Evolutionary conservation across 2,329 filamentous ascomycete genomes (phyloP).

Genomic region (Exophiala viscosa): DNA sequence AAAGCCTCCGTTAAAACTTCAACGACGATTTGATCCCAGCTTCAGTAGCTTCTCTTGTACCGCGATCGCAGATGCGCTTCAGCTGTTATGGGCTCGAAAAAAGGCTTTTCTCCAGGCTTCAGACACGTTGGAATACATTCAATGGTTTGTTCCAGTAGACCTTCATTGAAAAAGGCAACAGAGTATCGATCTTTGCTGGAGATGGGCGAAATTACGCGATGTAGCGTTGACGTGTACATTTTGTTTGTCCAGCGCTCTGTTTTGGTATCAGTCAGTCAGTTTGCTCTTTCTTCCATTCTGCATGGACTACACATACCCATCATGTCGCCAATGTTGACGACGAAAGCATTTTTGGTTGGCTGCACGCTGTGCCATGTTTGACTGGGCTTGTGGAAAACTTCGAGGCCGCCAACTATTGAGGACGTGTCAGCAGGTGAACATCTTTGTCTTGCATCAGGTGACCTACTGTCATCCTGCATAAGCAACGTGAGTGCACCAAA

Average conservation of each 20-base stretch:
- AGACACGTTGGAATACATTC: constrained; percentile 37
- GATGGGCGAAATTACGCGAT: constrained; percentile 44
- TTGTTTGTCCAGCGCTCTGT: constrained; percentile 52
- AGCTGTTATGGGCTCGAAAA: constrained; percentile 33
- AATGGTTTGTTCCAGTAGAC: constrained; percentile 37
- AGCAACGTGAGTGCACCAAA: constrained; percentile 56
- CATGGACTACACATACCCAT: constrained; percentile 35
- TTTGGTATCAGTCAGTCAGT: constrained; percentile 47
- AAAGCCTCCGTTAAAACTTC: no score
- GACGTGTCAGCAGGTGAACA: constrained; percentile 46
- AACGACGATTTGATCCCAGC: no score
- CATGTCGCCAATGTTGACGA: constrained; percentile 38
- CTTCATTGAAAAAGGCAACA: constrained; percentile 43
- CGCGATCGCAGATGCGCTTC: constrained; percentile 33
- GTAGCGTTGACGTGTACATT: constrained; percentile 50
- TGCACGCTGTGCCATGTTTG: constrained; percentile 45
- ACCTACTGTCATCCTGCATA: constrained; percentile 43
- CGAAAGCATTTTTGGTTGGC: constrained; percentile 46
- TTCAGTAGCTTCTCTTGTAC: constrained; percentile 31
- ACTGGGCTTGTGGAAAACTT: constrained; percentile 47
- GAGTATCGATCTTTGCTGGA: constrained; percentile 39
- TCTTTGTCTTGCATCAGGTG: constrained; percentile 32
- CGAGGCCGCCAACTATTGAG: constrained; percentile 45
- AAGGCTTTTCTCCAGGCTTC: constrained; percentile 31
- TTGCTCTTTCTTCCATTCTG: no score